Conservation (phyloP, 177 flowering plant species). For the Vitis hybrid region DNA sequence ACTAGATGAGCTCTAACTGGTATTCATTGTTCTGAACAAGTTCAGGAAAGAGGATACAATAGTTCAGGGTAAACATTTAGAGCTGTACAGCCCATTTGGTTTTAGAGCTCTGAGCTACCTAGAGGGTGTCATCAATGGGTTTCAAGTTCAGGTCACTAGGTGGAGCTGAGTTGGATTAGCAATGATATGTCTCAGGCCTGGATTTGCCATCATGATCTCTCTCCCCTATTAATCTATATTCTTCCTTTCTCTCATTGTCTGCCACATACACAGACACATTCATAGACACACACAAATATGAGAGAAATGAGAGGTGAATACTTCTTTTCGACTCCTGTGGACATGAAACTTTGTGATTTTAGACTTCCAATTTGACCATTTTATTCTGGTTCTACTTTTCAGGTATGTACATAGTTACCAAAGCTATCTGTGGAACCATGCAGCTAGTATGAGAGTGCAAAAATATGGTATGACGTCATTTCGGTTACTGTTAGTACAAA, state of each 20-base stretch:
- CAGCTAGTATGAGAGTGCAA: constrained; percentile 81
- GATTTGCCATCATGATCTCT: too few relatives aligned
- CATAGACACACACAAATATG: neutral
- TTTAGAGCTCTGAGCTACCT: too few relatives aligned
- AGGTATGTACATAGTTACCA: constrained; percentile 99
- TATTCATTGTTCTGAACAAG: too few relatives aligned
- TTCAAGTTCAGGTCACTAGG: too few relatives aligned
- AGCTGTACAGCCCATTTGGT: too few relatives aligned
- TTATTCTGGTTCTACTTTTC: constrained; percentile 13
- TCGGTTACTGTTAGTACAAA: neutral
- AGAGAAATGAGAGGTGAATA: neutral
- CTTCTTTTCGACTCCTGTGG: neutral
- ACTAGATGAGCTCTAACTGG: too few relatives aligned
- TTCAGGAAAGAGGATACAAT: too few relatives aligned
- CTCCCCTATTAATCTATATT: too few relatives aligned
- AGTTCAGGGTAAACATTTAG: too few relatives aligned
- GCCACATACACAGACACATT: neutral
- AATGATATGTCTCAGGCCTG: too few relatives aligned
- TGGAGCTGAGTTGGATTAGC: too few relatives aligned
- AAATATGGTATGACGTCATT: constrained; percentile 65
- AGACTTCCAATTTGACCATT: neutral
- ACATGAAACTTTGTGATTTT: neutral
- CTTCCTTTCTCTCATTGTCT: neutral
- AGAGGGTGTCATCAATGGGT: too few relatives aligned
- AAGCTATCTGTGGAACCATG: constrained; percentile 98